Base-by-base conservation (phyloP, 352 stramenopile genomes). In the Pythium folliculosum region DNA sequence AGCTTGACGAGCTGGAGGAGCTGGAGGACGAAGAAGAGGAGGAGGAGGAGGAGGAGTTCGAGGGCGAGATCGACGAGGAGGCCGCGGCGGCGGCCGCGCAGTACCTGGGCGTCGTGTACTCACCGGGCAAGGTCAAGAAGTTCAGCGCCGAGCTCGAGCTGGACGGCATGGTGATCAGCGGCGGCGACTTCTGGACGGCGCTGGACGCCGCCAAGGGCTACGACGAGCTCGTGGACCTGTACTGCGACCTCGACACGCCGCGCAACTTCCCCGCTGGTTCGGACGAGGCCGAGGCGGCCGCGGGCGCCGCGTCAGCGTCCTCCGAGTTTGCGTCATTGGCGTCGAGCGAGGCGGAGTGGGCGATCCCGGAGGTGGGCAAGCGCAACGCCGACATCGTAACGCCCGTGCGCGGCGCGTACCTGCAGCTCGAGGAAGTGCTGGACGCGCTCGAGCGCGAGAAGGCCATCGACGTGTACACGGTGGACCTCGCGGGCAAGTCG, bases 101-200 rank as follows among this genome's bases (percentile, higher is more conserved):
- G 32, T 92, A 88, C 73, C 72, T 92, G 48, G 87, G 87, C 56
- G 82, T 95, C 14, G 76, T 77, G 14, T 94, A 84, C 69, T 75
- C 91, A 65, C 73, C 69, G 10, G 53, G 67, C 10, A 90, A 89
- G n/a, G 78, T 94, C 47, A 95, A 95, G 66, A 93, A 93, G 69
- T 93, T 90, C 73, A 90, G 78, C 68, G 85, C 87, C 0, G 83
- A 92, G 55, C 60, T 95, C 17, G 69, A 86, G 43, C 73, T 95
- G 9, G 86, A 91, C 48, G 73, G 79, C 32, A 67, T 90, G 44
- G 58, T 89, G 27, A 90, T 95, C 70, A 85, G 79, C 44, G 86
- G 84, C n/a, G 86, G 86, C 21, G 78, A 92, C 58, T 92, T 82
- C 54, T 95, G 86, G 86, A 93, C 86, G 52, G 84, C 86, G 57